These are phyloP conservation scores for Malassezia vespertilionis DNA, from an alignment of 1,284 basidiomycete genomes.

Conservation along the genomic window DNA sequence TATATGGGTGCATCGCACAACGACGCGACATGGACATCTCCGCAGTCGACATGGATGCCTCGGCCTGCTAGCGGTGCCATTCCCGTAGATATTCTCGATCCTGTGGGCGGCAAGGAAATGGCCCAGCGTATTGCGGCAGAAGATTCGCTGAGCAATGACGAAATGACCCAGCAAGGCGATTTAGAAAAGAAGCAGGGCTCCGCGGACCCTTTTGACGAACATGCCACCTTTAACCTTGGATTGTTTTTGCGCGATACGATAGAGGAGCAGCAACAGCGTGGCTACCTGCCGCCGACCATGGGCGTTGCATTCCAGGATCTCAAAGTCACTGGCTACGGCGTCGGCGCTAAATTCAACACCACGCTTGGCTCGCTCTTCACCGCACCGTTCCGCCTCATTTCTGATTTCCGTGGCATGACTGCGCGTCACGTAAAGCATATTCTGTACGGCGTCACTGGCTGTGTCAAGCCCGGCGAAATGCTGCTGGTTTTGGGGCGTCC, in stretches of 20 bases:
- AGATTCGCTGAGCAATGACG: not conserved
- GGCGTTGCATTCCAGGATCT: constrained; percentile 23
- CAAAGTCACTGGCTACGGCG: constrained; percentile 28
- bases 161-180: not conserved
- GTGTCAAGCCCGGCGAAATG: constrained; percentile 42
- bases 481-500: constrained; percentile 39
- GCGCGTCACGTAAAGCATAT: constrained; percentile 31
- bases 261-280: constrained; percentile 22
- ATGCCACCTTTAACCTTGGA: constrained; percentile 46
- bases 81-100: not conserved
- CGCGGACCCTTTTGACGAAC: constrained; percentile 4
- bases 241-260: constrained; percentile 36
- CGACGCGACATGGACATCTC: too few relatives aligned
- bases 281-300: constrained; percentile 24
- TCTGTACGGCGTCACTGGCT: constrained; percentile 28
- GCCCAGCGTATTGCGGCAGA: not conserved
- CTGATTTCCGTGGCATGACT: constrained; percentile 19
- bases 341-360: constrained; percentile 23
- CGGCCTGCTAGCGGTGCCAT: not conserved
- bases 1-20: too few relatives aligned
- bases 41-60: too few relatives aligned
- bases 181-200: constrained; percentile 5
- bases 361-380: constrained; percentile 24
- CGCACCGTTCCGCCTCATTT: constrained; percentile 18
- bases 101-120: not conserved